Base-by-base conservation (phyloP, 1,139 yeast genomes). In the Hemisphaericaspora subhashii region DNA sequence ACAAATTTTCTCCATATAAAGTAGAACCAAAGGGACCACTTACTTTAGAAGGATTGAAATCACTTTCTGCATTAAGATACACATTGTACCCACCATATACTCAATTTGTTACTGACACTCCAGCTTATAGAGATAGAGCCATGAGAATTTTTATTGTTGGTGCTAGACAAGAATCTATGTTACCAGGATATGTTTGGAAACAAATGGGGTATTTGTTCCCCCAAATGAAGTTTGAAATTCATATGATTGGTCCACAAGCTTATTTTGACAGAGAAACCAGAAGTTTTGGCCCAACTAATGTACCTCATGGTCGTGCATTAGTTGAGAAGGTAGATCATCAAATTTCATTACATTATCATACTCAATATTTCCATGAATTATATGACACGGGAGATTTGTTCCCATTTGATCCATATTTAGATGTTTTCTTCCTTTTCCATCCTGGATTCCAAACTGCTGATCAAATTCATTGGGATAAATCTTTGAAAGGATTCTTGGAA, bases 351-450 rank as follows among this genome's bases (percentile, higher is more conserved):
- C 79, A 84, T 44, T 85, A 86, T 64, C 96, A 90, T 61, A 86
- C 98, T 2, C 85, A 86, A 55, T 90, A 84, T 62, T 92, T 92
- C 79, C 89, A 89, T 57, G 92, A 86, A 37, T 73, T 86, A 43
- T 95, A 92, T 62, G 88, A 88, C 52, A 83, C 86, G 42, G 95
- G 92, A 52, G 97, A 90, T 63, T 84, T 92, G 59, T 88, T 89
- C 82, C 98, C 98, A 12, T 92, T 90, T 60, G 98, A 92, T 62
- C 98, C 99, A 30, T 92, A 90, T 62, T 76, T 87, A 60, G 98
- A 92, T 60, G 79, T 81, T 21, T 92, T 92, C 66, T 89, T 88
- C 74, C 70, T 87, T 39, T 92, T 90, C 84, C 98, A 92, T 61
- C 98, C 98, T 2, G 96, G 96, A 32, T 78, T 89, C 60, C 84